Conservation (phyloP, 257 asterid genomes). For the Ajuga chamaepitys region DNA sequence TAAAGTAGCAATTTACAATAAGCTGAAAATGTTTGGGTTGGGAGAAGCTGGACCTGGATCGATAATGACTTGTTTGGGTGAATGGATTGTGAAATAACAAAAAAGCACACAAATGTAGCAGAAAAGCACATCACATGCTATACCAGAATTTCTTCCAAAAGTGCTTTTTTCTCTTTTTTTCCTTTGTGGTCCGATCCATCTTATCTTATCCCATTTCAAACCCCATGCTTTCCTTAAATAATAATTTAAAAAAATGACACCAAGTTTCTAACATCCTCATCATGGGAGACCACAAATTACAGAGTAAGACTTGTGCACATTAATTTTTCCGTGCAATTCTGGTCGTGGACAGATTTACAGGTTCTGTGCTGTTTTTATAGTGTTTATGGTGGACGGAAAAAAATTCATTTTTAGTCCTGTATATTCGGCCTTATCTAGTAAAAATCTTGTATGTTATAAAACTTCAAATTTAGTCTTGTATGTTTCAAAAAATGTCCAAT, state of each 20-base stretch:
- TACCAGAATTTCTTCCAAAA: neutral
- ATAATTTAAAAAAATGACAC: neutral
- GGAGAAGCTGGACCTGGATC: conserved; percentile 4
- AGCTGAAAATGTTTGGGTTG: conserved; percentile 13
- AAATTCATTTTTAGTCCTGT: no score
- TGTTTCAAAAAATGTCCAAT: no score
- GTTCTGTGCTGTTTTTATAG: no score
- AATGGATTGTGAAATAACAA: conserved; percentile 24
- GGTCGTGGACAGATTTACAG: no score
- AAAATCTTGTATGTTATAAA: no score
- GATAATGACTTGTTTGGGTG: neutral
- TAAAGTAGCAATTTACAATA: conserved; percentile 24
- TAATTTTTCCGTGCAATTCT: no score
- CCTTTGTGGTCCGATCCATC: neutral
- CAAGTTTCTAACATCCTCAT: no score
- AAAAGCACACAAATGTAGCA: neutral
- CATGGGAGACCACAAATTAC: no score
- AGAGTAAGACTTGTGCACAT: no score
- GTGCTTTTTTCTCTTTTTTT: neutral
- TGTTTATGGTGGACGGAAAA: no score
- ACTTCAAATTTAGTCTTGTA: no score
- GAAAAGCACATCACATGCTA: conserved; percentile 2
- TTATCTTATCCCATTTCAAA: neutral
- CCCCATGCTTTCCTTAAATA: neutral
- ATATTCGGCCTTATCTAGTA: no score